Evolutionary conservation across 1,139 yeast genomes (phyloP), one percentile per base, ranked within the genome.

Genomic region (Hyphopichia pseudoburtonii): DNA sequence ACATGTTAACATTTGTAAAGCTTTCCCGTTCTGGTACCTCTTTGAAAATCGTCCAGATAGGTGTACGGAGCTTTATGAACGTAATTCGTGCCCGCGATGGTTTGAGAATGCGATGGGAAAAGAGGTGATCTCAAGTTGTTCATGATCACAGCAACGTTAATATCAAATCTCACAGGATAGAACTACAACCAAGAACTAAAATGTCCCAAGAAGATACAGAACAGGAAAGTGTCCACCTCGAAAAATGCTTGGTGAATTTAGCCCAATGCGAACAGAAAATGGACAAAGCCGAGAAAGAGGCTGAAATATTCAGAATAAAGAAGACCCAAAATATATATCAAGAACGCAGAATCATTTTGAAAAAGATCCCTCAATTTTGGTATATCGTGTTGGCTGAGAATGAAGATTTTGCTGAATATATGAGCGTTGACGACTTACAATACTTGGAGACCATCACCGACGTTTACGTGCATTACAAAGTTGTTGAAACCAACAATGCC

Each of bases 311-410:
- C 47, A 67, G 86, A 39, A 60, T 82, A 35, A 62, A 64, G 37
- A 62, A 69, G 30, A 72, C 84, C 9, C 74, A 72, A 42, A 65
- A 71, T 17, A 66, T 82, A 12, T 83, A 75, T 52, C 55, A 50
- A 8, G 59, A 69, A 37, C 63, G 94, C 50, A 66, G 82, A 32
- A 53, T 50, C 8, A 62, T 73, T 18, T 62, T 79, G 17, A 40
- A 49, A 8, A 53, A 64, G 4, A 76, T 85, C 32, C 86, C 86
- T 1, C 78, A 77, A 45, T 83, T 85, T 54, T 85, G 94, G 94
- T 82, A 81, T 56, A 75, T 83, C 40, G 87, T 83, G 0, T 60
- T 85, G 16, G 85, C 88, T 0, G 86, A 83, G 52, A 85, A 83
- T 54, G 83, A 82, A 30, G 89, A 84, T 48, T 83, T 85, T 55